A percentile compares a stretch with the other conserved stretches of the same genome.
phyloP scores from a whole-genome alignment of 331 rosid species.

The Quercus lobata region DNA sequence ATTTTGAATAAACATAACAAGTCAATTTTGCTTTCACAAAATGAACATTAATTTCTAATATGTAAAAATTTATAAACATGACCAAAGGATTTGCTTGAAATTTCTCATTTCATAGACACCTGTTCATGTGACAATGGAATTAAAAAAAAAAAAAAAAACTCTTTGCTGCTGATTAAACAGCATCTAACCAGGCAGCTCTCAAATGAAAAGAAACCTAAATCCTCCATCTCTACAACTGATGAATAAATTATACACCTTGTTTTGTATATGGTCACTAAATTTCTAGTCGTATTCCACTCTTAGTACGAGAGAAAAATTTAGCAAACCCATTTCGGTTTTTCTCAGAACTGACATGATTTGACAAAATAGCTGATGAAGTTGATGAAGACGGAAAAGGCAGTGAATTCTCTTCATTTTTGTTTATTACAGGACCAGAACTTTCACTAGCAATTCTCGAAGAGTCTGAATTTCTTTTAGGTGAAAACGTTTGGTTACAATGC shows the following conservation, averaged over 20 bases:
- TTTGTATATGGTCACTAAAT: conserved; percentile 39
- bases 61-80: not conserved
- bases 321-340: conserved; percentile 84
- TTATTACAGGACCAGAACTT: conserved; percentile 27
- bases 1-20: not conserved
- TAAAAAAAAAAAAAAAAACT: not conserved
- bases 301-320: conserved; percentile 77
- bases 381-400: conserved; percentile 49
- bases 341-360: conserved; percentile 57
- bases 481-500: conserved; percentile 58
- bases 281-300: conserved; percentile 83
- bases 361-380: conserved; percentile 34
- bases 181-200: conserved; percentile 20
- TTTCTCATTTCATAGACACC: not conserved
- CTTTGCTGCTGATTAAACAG: conserved; percentile 11
- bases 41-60: too few species aligned
- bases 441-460: conserved; percentile 38
- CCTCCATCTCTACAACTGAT: conserved; percentile 24
- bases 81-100: not conserved
- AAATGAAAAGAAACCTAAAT: conserved; percentile 6
- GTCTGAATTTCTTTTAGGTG: conserved; percentile 59
- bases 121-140: not conserved
- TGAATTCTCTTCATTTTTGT: conserved; percentile 40
- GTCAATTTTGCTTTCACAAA: not conserved
- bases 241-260: conserved; percentile 8